These are phyloP conservation scores for Solanum chilense DNA, from an alignment of 257 asterid species.

Conservation along the genomic window DNA sequence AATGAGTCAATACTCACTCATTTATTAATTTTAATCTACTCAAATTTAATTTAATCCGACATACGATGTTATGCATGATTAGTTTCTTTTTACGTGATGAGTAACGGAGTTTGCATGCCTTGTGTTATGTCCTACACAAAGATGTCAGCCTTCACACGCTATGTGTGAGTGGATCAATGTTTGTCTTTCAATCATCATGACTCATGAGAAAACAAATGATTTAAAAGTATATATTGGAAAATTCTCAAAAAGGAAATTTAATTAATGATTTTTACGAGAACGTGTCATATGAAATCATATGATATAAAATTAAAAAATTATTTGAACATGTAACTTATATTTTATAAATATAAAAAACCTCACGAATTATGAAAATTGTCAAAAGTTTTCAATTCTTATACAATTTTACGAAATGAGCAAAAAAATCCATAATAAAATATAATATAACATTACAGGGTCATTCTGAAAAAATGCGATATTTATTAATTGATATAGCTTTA, in stretches of 20 bases:
- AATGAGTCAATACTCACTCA: not conserved
- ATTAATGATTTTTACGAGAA: too few relatives aligned
- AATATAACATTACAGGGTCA: too few relatives aligned
- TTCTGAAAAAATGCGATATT: too few relatives aligned
- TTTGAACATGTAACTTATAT: not conserved
- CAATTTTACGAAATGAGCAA: not conserved
- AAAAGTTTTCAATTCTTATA: too few relatives aligned
- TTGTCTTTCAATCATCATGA: not conserved
- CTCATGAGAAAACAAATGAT: not conserved
- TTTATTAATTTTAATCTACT: not conserved
- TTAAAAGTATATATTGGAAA: not conserved
- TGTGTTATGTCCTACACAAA: not conserved
- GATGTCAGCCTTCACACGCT: not conserved
- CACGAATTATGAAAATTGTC: too few relatives aligned
- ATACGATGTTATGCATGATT: not conserved
- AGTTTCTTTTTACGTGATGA: not conserved
- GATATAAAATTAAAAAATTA: too few relatives aligned
- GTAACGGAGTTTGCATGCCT: not conserved
- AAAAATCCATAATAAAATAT: too few relatives aligned
- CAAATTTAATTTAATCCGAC: not conserved
- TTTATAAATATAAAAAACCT: too few relatives aligned
- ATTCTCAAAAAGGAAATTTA: not conserved
- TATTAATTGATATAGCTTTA: not conserved
- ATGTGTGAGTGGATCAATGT: not conserved
- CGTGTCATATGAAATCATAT: too few relatives aligned